These are phyloP conservation scores for Claviceps sp. DNA, from an alignment of 2,329 filamentous ascomycete genomes.

Conservation along the genomic window DNA sequence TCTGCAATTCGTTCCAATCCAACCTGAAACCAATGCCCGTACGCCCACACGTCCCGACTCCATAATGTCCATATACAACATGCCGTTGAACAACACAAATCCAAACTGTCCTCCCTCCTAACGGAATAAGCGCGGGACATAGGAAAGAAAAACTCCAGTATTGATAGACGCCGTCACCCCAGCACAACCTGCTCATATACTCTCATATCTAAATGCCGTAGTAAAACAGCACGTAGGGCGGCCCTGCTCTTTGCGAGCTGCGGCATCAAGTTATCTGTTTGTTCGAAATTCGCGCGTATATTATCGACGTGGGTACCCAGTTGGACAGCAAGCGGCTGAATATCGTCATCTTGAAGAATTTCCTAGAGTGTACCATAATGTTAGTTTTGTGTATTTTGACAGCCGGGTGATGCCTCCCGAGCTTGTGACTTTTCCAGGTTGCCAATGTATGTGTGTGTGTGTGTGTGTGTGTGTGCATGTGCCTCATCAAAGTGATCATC, in stretches of 20 bases:
- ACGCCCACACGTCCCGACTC: background rate
- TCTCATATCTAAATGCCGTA: conserved; percentile 29
- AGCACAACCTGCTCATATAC: conserved; percentile 36
- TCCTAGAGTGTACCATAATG: background rate
- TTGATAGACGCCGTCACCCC: conserved; percentile 12
- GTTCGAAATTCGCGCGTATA: conserved; percentile 38
- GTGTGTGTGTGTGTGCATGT: too few species aligned
- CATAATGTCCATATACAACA: too few species aligned
- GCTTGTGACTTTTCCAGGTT: too few species aligned
- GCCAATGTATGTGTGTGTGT: background rate
- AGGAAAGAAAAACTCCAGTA: too few species aligned
- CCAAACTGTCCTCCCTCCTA: too few species aligned
- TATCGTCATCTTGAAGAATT: conserved; percentile 22
- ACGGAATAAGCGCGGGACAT: too few species aligned
- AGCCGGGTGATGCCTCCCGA: too few species aligned
- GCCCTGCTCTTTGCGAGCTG: conserved; percentile 34
- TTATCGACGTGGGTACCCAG: conserved; percentile 43
- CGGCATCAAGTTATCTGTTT: conserved; percentile 37
- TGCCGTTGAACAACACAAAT: too few species aligned
- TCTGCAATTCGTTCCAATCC: too few species aligned
- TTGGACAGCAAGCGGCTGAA: conserved; percentile 32
- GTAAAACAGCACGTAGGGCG: conserved; percentile 34
- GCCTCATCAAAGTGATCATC: too few species aligned
- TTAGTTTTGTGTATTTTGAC: too few species aligned
- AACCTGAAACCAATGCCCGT: background rate